Conservation (phyloP, 305 asterid species). For the Withania somnifera region DNA sequence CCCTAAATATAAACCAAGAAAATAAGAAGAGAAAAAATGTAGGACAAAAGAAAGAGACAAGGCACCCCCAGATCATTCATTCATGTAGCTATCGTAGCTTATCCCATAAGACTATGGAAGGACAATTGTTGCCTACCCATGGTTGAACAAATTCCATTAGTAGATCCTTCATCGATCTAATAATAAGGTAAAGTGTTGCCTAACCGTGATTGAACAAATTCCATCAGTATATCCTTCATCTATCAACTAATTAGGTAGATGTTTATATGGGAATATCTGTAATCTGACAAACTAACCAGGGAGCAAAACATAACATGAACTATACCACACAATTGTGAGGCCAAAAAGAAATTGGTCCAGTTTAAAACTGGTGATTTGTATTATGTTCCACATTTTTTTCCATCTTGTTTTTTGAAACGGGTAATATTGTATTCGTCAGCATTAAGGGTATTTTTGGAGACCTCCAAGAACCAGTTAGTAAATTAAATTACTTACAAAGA, state of each 20-base stretch:
- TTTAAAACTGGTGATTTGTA: neutral
- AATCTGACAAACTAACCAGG: neutral
- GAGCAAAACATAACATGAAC: neutral
- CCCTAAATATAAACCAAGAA: slow-evolving; percentile 34
- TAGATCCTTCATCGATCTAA: neutral
- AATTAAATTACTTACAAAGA: no score
- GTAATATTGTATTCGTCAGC: no score
- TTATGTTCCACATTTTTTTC: neutral
- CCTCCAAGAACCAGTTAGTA: no score
- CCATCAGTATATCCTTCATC: neutral
- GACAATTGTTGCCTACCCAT: neutral
- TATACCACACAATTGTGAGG: neutral
- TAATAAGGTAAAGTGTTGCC: neutral
- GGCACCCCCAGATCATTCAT: neutral
- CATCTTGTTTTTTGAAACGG: no score
- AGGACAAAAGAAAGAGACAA: slow-evolving; percentile 3
- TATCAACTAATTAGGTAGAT: neutral
- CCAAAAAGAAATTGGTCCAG: neutral
- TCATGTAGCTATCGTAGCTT: neutral
- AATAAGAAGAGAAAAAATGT: neutral
- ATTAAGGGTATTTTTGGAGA: no score
- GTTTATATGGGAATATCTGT: neutral
- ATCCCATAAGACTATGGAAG: neutral
- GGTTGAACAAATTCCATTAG: slow-evolving; percentile 2
- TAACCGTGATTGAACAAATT: neutral